Evolutionary conservation across 2,329 filamentous ascomycete genomes (phyloP), one percentile per base, ranked within the genome.

Genomic region (Fusarium solani-melongenae): DNA sequence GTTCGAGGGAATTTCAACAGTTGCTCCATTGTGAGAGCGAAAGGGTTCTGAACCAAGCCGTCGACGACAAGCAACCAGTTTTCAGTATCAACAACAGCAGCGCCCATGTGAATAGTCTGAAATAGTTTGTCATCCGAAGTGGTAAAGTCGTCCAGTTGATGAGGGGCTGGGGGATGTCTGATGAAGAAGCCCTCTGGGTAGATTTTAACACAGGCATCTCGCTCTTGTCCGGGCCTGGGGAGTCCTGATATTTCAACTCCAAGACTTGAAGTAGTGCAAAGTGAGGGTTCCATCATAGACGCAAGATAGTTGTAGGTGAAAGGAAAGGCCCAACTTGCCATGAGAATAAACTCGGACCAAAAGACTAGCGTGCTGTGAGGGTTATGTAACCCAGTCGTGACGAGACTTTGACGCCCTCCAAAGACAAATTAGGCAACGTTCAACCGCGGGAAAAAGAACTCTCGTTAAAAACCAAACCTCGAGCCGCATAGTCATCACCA

Each of bases 171-270:
- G 2, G 67, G 67, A 27, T 61, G 66, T 22, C 67, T 33, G 20
- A 65, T 17, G 1, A 49, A 61, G 20, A 66, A 65, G 2, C 66
- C 67, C 15, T 44, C 14, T 0, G 67, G 67, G 10, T 57, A 1
- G 5, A 70, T 65, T 11, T 56, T 15, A 22, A 44, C 3, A 31
- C 67, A 69, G 2, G 67, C 66, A 1, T 60, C 17, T 15, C 63
- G 44, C 29, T 71, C 67, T 7, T 6, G 15, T 38, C 14, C 29
- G 1, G 6, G 12, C 2, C 15, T 9, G 31, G 39, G 41, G n/a
- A 12, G 60, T 4, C 61, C 55, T 17, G 74, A 64, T 3, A 78
- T 75, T 59, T 70, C 75, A 2, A 85, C 84, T 6, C 22, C 53
- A 38, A 38, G 15, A 24, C 1, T 12, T 6, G 53, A 8, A 6